Percentiles rank a stretch among this genome's conserved stretches.
These are phyloP conservation scores for Colletotrichum sp. DNA, from an alignment of 2,329 filamentous ascomycete genomes.

Conservation along the genomic window DNA sequence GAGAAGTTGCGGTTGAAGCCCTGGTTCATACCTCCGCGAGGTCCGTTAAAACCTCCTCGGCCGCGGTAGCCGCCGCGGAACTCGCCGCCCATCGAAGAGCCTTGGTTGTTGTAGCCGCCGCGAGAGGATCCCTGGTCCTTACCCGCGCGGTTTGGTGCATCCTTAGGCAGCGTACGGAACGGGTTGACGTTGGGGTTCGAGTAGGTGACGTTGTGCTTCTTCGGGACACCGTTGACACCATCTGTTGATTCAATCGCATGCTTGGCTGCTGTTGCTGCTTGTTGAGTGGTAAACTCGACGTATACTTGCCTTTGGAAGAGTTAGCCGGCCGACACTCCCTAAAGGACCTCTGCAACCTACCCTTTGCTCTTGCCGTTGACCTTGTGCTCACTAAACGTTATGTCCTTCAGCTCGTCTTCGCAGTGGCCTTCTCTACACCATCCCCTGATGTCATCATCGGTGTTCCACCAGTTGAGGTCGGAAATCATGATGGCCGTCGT, in stretches of 20 bases:
- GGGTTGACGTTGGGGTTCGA: conserved; percentile 81
- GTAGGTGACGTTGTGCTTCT: conserved; percentile 77
- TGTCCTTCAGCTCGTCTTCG: conserved; percentile 86
- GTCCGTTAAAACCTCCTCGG: conserved; percentile 53
- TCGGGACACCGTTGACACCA: conserved; percentile 60
- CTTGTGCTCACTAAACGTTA: conserved; percentile 98
- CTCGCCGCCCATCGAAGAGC: conserved; percentile 46
- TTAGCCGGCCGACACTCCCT: background rate
- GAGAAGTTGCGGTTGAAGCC: conserved; percentile 42
- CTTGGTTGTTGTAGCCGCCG: conserved; percentile 54
- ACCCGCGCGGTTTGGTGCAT: conserved; percentile 73
- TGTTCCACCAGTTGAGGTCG: conserved; percentile 96
- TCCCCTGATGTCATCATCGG: conserved; percentile 90
- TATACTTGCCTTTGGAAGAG: conserved; percentile 68
- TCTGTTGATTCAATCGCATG: conserved; percentile 75
- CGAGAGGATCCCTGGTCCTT: conserved; percentile 65
- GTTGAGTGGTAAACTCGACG: conserved; percentile 81
- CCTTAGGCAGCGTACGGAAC: conserved; percentile 90
- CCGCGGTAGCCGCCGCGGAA: conserved; percentile 57
- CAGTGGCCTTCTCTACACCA: conserved; percentile 82
- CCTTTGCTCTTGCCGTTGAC: conserved; percentile 99
- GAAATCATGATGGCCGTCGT: conserved; percentile 82
- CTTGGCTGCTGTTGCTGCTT: conserved; percentile 86
- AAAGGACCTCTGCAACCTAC: conserved; percentile 50
- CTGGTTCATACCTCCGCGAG: conserved; percentile 52